Evolutionary conservation across 2,329 filamentous ascomycete genomes (phyloP).

Genomic region (Colletotrichum tamarilloi): DNA sequence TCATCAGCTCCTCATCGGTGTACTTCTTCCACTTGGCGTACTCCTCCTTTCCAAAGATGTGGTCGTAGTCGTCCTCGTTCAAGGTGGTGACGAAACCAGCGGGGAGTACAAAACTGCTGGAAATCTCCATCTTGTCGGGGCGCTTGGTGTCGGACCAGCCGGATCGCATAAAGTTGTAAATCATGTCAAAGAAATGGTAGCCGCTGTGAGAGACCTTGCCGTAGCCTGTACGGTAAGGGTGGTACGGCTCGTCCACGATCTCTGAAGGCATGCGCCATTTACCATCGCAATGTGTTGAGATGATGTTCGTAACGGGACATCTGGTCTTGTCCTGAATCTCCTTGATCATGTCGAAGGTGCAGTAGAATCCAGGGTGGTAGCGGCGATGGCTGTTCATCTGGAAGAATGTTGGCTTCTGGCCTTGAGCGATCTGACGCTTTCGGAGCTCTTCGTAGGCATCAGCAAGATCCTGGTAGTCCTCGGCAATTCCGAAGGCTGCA

Average conservation of each 20-base stretch:
- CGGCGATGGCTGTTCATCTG: slow-evolving; percentile 23
- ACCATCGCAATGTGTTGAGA: slow-evolving; percentile 19
- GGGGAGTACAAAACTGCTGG: slow-evolving; percentile 9
- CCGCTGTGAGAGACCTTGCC: slow-evolving; percentile 27
- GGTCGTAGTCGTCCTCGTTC: slow-evolving; percentile 4
- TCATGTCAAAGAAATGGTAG: slow-evolving; percentile 17
- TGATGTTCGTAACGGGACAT: slow-evolving; percentile 18
- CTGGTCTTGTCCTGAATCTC: slow-evolving; percentile 3
- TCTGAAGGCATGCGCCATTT: slow-evolving; percentile 12
- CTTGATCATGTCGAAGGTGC: slow-evolving; percentile 12
- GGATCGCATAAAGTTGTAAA: slow-evolving; percentile 7
- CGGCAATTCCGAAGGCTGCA: slow-evolving; percentile 10
- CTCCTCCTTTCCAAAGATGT: slow-evolving; percentile 11
- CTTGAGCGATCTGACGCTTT: not conserved
- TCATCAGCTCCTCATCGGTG: slow-evolving; percentile 6
- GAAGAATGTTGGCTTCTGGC: slow-evolving; percentile 7
- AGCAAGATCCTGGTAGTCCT: slow-evolving; percentile 16
- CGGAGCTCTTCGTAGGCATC: slow-evolving; percentile 18
- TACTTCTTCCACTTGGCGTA: slow-evolving; percentile 2
- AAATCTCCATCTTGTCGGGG: slow-evolving; percentile 23
- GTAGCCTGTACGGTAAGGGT: slow-evolving; percentile 11
- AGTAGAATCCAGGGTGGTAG: slow-evolving; percentile 20
- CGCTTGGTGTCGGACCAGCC: not conserved
- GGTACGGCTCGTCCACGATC: slow-evolving; percentile 12
- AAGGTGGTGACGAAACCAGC: slow-evolving; percentile 9